A percentile compares a stretch with the other conserved stretches of the same genome.
These are phyloP conservation scores for Didymosphaeria variabile DNA, from an alignment of 2,329 filamentous ascomycete genomes.

Conservation along the genomic window DNA sequence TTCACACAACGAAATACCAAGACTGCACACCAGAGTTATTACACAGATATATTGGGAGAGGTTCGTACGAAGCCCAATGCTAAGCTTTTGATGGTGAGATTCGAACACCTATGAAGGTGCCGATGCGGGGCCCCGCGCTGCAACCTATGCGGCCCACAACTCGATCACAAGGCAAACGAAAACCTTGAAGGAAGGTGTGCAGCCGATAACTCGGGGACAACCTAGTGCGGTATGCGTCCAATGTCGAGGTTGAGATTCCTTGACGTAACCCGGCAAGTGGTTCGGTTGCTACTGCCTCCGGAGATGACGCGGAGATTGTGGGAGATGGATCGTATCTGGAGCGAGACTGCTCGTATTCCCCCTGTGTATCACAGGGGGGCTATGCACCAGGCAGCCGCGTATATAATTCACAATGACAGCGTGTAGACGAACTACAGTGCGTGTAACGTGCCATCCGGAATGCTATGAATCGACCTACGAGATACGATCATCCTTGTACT, in stretches of 20 bases:
- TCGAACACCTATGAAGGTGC: not conserved
- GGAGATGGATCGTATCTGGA: not conserved
- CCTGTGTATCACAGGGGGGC: too few species aligned
- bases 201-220: slow-evolving; percentile 10
- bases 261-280: slow-evolving; percentile 6
- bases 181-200: not conserved
- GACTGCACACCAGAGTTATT: not conserved
- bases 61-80: not conserved
- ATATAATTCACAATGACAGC: too few species aligned
- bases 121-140: slow-evolving; percentile 7
- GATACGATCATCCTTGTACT: too few species aligned
- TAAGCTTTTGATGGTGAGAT: slow-evolving; percentile 1
- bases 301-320: slow-evolving; percentile 7
- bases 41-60: not conserved
- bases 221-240: too few species aligned
- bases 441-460: too few species aligned
- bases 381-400: too few species aligned
- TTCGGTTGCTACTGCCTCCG: slow-evolving; percentile 2
- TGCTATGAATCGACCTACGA: too few species aligned
- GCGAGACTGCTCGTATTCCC: not conserved
- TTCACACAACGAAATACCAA: not conserved
- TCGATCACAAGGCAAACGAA: not conserved
- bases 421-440: too few species aligned
- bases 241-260: not conserved
- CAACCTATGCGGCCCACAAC: not conserved